Evolutionary conservation across 2,329 filamentous ascomycete genomes (phyloP), one percentile per base, ranked within the genome.

Genomic region (Fusarium metavorans): DNA sequence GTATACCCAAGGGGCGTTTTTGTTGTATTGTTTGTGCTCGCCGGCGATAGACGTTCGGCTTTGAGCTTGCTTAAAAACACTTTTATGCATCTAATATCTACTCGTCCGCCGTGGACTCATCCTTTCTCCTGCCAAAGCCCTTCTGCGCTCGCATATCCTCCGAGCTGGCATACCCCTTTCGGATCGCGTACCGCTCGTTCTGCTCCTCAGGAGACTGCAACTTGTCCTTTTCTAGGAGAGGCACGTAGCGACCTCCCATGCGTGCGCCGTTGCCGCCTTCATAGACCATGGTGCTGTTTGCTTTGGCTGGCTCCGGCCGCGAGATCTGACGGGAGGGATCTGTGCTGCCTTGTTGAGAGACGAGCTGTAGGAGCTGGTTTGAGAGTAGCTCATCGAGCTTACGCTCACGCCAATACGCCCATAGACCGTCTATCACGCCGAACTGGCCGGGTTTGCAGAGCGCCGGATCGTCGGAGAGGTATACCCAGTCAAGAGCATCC

Each of bases 321-420:
- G 60, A 35, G 11, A 78, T 58, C 9, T 63, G 62, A 3, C 76
- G 68, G 8, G 62, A 67, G 1, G 76, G 70, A n/a, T 77, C 70
- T 18, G 70, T 60, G 32, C 70, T 67, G 32, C 84, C 84, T 74
- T 87, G 86, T 2, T 72, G 78, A 30, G 87, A 83, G 9, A 90
- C 84, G 52, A 92, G 83, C 78, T 94, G 90, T 69, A 98, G 85
- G 60, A 99, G 84, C 76, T 91, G 90, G 68, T 90, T 92, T 0
- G 94, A 91, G 66, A 99, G 86, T 62, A 97, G 86, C 86, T 98
- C 97, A 79, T 98, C 95, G 76, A 98, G 94, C 86, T 98, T 98
- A 64, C 90, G 88, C 79, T 92, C 90, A 69, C 94, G 90, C 96
- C 97, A 99, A 25, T 91, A 85, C 70, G 89, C 87, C 97, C 97